phyloP scores from a whole-genome alignment of 345 rosid species.

The Chamaenerion angustifolium region DNA sequence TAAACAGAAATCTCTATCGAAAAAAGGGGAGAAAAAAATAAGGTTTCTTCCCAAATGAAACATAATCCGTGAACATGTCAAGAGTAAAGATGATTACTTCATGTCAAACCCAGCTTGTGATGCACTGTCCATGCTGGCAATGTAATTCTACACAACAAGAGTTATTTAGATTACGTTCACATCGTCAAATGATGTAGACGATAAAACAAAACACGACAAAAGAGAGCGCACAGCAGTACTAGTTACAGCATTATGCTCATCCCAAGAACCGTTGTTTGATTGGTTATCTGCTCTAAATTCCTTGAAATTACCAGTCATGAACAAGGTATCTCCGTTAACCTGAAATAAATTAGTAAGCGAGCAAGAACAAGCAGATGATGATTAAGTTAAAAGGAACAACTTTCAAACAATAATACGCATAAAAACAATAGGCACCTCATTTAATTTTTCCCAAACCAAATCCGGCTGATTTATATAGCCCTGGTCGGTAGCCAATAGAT shows the following conservation, averaged over 20 bases:
- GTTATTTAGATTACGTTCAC: not conserved
- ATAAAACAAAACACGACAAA: not conserved
- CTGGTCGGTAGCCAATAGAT: slow-evolving; percentile 96
- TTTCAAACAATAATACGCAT: not conserved
- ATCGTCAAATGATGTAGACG: not conserved
- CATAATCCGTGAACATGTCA: not conserved
- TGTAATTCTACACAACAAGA: slow-evolving; percentile 49
- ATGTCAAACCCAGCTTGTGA: slow-evolving; percentile 46
- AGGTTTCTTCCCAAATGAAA: too few species aligned
- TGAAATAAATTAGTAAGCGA: slow-evolving; percentile 9
- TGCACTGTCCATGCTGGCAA: slow-evolving; percentile 65
- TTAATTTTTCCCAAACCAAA: slow-evolving; percentile 94
- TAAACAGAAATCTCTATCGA: too few species aligned
- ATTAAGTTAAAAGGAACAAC: too few species aligned
- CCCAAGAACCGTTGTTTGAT: slow-evolving; percentile 48
- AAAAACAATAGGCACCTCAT: slow-evolving; percentile 49
- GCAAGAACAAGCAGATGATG: not conserved
- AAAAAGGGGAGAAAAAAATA: not conserved
- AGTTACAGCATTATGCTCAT: slow-evolving; percentile 70
- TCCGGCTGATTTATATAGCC: slow-evolving; percentile 89
- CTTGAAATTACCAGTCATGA: slow-evolving; percentile 74
- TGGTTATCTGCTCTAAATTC: slow-evolving; percentile 76
- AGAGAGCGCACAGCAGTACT: slow-evolving; percentile 58
- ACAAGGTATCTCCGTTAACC: slow-evolving; percentile 94
- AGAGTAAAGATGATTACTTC: slow-evolving; percentile 37